Evolutionary conservation across 2,329 filamentous ascomycete genomes (phyloP), one percentile per base, ranked within the genome.

Genomic region (Tolypocladium amazonense): DNA sequence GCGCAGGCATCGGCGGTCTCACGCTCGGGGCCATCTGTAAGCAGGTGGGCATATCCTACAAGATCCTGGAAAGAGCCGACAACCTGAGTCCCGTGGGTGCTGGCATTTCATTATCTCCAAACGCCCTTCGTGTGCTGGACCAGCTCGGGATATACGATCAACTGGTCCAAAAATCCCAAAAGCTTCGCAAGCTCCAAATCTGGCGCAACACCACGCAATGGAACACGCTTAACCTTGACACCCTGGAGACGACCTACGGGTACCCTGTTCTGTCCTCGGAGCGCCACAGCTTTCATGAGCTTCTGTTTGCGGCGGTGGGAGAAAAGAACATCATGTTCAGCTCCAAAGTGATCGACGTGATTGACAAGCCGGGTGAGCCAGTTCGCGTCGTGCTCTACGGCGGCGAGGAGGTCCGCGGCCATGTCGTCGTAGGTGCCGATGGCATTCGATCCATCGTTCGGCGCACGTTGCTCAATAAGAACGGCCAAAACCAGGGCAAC

Each of bases 1-100:
- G 65, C 1, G 65, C 62, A 9, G 65, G 65, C 12, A 66, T 66
- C 52, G 65, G 65, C 43, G 64, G 64, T 4, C 60, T 65, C 8
- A 63, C 64, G 11, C 58, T 65, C 14, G 64, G 60, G 23, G 61
- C 62, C 39, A 61, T 65, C 35, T 59, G 57, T 56, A 59, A 58
- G 15, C 61, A 57, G 5, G 58, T 65, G 8, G 62, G 58, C 39
- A 59, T 65, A 27, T 60, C 64, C 2, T 65, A 58, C 59, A 60
- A 60, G 38, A 59, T 65, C 41, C 59, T 65, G 30, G 64, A 64
- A 53, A 58, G 64, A 4, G 60, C 58, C 37, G 59, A 58, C 12
- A 38, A 50, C 8, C 56, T 63, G 37, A 53, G 57, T 25, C 62
- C 64, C 14, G 62, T 62, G 15, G 63, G 63, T 25, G 62, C 63